Evolutionary conservation across 257 asterid genomes (phyloP).

Genomic region (Fraxinus americana): DNA sequence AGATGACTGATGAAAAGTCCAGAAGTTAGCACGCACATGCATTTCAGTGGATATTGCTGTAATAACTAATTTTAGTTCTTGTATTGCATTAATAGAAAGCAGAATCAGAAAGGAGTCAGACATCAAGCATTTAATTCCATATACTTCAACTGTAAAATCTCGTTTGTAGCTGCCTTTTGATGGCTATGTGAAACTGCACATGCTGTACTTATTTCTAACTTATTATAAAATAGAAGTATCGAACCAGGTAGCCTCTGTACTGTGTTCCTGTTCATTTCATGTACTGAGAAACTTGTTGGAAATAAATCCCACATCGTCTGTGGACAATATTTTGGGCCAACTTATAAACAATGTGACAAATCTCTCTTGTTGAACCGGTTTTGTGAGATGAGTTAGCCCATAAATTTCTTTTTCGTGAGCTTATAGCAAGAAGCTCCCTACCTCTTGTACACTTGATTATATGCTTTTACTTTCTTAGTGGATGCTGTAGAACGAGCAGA

Average conservation of each 20-base stretch:
- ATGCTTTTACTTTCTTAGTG: not conserved
- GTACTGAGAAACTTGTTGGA: not conserved
- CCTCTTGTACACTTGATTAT: not conserved
- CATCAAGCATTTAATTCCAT: not conserved
- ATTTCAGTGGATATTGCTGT: not conserved
- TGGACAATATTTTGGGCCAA: too few species aligned
- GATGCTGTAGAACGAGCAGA: not conserved
- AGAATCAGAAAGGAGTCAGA: not conserved
- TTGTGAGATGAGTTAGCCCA: too few species aligned
- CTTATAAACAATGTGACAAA: too few species aligned
- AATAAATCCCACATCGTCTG: too few species aligned
- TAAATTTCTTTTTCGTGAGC: not conserved
- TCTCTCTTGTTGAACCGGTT: too few species aligned
- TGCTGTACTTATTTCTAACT: not conserved
- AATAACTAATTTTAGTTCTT: not conserved
- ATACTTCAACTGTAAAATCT: not conserved
- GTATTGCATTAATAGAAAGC: not conserved
- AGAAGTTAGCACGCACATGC: not conserved
- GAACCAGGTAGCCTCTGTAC: not conserved
- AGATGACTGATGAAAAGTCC: conserved; percentile 38
- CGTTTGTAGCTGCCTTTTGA: not conserved
- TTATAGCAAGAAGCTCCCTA: not conserved
- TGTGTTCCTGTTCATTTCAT: not conserved
- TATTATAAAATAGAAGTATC: not conserved
- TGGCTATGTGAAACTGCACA: not conserved